Evolutionary conservation across 2,329 filamentous ascomycete species (phyloP), one percentile per base, ranked within the genome.

Genomic region (Fusarium xyrophilum): DNA sequence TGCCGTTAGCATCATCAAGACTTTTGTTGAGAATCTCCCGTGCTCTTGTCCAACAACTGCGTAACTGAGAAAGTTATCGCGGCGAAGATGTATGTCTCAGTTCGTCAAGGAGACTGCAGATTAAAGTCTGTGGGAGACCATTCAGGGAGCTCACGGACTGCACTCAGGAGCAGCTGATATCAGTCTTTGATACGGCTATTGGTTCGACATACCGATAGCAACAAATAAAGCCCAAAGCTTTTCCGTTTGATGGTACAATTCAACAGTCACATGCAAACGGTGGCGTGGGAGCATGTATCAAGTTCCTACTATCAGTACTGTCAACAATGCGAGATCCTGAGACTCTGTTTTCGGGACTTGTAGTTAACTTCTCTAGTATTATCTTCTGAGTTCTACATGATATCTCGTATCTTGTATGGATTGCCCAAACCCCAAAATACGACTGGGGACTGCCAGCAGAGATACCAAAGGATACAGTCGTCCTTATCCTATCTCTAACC

Each of bases 51-150:
- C 4, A 32, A 32, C 15, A 1, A 19, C 28, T 19, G 6, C 7
- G 1, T 14, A 8, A 23, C 5, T 17, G 5, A 13, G n/a, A 19
- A 4, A 0, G 15, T 12, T 47, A 10, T 32, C 6, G 6, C 11
- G 4, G n/a, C 19, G 2, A 32, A 19, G 8, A 32, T 23, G 10
- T 3, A 23, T 19, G n/a, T 32, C 44, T 47, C 28, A 47, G 15
- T 23, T 4, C 7, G 1, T 19, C 7, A 4, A 3, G n/a, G 3
- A 3, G 11, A 47, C 11, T 23, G n/a, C 27, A 23, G 6, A 19
- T 32, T 4, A 7, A 13, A 23, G 15, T 10, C 28, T n/a, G 4
- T 19, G 8, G n/a, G 15, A 32, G 6, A 17, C n/a, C 15, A 14
- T 19, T 10, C 44, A 11, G n/a, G 17, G 12, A 1, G 8, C 32